These are phyloP conservation scores for Pleomassaria siparia DNA, from an alignment of 2,329 filamentous ascomycete genomes.

Conservation along the genomic window DNA sequence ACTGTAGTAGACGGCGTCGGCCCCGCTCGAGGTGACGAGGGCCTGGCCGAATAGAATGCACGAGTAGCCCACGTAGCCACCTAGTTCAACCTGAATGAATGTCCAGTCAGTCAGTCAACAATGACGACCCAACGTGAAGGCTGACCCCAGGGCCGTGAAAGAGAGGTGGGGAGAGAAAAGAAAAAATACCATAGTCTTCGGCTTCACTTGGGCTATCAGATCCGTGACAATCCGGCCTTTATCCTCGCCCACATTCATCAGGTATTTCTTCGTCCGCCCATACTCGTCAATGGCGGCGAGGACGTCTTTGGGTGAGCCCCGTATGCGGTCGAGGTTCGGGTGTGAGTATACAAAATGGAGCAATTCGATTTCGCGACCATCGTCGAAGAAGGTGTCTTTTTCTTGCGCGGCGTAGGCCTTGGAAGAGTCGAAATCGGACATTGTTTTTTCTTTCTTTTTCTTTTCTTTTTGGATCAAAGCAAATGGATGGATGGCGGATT, in stretches of 20 bases:
- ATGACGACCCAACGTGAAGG: too few relatives aligned
- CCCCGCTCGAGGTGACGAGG: slow-evolving; percentile 63
- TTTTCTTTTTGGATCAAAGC: too few relatives aligned
- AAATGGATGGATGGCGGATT: too few relatives aligned
- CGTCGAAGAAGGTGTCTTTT: slow-evolving; percentile 55
- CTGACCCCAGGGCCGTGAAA: too few relatives aligned
- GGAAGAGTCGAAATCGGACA: slow-evolving; percentile 41
- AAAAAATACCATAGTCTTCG: slow-evolving; percentile 60
- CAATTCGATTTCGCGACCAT: slow-evolving; percentile 73
- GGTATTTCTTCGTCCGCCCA: slow-evolving; percentile 64
- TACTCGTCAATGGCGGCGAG: slow-evolving; percentile 72
- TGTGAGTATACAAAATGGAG: slow-evolving; percentile 68
- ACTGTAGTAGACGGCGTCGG: slow-evolving; percentile 61
- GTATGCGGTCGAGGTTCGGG: slow-evolving; percentile 62
- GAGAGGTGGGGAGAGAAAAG: neutral
- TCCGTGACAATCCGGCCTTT: slow-evolving; percentile 73
- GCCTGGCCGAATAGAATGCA: slow-evolving; percentile 73
- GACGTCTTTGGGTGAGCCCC: slow-evolving; percentile 64
- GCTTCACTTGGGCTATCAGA: slow-evolving; percentile 67
- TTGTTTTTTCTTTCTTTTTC: slow-evolving; percentile 12
- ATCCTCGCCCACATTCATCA: slow-evolving; percentile 78
- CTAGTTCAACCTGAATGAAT: slow-evolving; percentile 66
- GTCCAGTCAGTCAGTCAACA: too few relatives aligned
- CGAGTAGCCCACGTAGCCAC: slow-evolving; percentile 81
- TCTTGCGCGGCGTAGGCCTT: slow-evolving; percentile 54